Evolutionary conservation across 768 basidiomycete genomes (phyloP).

Genomic region (Hirschioporus abietinus): DNA sequence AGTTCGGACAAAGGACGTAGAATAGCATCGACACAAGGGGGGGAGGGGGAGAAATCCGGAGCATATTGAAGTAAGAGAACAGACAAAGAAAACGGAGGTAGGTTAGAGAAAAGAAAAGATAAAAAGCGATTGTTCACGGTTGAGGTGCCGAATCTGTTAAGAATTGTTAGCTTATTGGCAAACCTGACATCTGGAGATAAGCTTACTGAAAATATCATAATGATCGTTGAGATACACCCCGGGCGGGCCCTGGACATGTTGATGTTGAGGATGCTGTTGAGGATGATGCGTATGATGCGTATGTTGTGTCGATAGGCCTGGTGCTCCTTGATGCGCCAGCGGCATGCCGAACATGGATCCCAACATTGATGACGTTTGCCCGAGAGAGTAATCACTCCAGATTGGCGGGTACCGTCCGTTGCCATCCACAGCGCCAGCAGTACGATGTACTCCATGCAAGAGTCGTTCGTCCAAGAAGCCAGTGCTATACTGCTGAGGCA

Average conservation of each 20-base stretch:
- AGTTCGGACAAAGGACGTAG: neutral
- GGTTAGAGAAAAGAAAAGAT: neutral
- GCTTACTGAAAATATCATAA: constrained; percentile 3
- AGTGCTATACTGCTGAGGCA: constrained; percentile 73
- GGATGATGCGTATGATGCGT: neutral
- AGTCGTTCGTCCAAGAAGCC: constrained; percentile 52
- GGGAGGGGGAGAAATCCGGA: neutral
- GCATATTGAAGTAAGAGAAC: neutral
- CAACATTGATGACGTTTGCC: neutral
- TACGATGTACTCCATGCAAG: constrained; percentile 5
- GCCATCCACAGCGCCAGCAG: neutral
- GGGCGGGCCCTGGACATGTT: neutral
- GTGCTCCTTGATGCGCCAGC: neutral
- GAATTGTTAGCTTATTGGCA: neutral
- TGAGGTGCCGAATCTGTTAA: neutral
- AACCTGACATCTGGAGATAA: neutral
- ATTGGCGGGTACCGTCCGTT: neutral
- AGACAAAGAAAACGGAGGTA: neutral
- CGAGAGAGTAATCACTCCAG: constrained; percentile 3
- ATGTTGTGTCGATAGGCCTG: neutral
- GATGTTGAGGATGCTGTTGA: neutral
- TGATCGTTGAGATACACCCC: neutral
- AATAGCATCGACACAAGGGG: neutral
- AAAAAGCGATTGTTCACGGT: neutral
- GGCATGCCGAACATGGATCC: constrained; percentile 5